These are phyloP conservation scores for Myxozyma geophila DNA, from an alignment of 805 yeast species.

Conservation along the genomic window DNA sequence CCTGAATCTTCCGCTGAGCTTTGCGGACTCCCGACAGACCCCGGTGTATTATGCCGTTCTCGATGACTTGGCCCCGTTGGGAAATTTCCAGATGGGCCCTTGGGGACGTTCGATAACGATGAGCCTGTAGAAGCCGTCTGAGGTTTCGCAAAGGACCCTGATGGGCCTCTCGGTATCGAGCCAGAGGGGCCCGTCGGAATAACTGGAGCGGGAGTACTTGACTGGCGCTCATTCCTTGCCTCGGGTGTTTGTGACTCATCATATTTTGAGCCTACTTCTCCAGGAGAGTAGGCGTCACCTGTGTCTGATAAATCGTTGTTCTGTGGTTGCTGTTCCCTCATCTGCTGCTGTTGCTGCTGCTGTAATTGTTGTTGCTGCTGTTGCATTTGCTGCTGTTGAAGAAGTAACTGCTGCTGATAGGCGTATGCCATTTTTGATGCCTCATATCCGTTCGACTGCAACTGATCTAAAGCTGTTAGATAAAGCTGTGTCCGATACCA, in stretches of 20 bases:
- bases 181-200: conserved; percentile 7
- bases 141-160: neutral
- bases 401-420: conserved; percentile 11
- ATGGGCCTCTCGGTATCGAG: conserved; percentile 1
- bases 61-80: conserved; percentile 4
- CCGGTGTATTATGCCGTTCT: conserved; percentile 5
- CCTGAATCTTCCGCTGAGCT: conserved; percentile 1
- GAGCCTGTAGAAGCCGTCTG: conserved; percentile 6
- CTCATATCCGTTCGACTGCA: conserved; percentile 16
- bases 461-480: conserved; percentile 17
- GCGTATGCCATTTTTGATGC: conserved; percentile 11
- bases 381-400: conserved; percentile 2
- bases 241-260: neutral
- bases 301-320: conserved; percentile 4
- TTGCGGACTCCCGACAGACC: neutral
- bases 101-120: neutral
- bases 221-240: neutral
- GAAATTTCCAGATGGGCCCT: conserved; percentile 1
- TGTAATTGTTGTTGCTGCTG: conserved; percentile 5
- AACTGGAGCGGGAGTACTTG: neutral
- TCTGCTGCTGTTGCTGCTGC: neutral
- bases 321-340: neutral
- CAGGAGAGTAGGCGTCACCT: neutral
- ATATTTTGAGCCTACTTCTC: neutral
- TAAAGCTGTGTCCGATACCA: conserved; percentile 50